Conservation (phyloP, 1,284 basidiomycete genomes). For the Cutaneotrichosporon sp. region DNA sequence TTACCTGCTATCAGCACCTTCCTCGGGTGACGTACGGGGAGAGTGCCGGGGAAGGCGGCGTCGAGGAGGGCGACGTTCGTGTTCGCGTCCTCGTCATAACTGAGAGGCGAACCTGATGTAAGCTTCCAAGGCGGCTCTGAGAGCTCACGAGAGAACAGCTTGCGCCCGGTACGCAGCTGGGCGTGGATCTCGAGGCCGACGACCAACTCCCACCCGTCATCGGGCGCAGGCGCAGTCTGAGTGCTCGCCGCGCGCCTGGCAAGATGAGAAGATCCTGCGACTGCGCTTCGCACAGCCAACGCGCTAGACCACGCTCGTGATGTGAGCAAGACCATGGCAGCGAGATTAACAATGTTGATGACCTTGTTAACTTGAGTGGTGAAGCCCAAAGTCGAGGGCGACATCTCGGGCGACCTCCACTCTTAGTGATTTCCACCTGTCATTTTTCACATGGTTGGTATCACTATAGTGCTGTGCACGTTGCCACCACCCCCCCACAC, state of each 20-base stretch:
- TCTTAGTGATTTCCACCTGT: not conserved
- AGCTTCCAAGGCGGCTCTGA: not conserved
- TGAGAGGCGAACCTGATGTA: slow-evolving; percentile 31
- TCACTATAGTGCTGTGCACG: not conserved
- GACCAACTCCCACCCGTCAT: slow-evolving; percentile 71
- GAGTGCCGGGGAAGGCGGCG: slow-evolving; percentile 86
- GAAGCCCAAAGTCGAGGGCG: not conserved
- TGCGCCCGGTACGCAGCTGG: slow-evolving; percentile 80
- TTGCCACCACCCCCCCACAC: not conserved
- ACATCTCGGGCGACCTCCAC: not conserved
- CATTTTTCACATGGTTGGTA: not conserved
- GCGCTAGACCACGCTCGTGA: not conserved
- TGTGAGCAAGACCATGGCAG: not conserved
- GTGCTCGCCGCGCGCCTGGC: not conserved
- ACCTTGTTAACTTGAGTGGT: not conserved
- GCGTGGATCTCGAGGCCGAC: slow-evolving; percentile 96
- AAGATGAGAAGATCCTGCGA: not conserved
- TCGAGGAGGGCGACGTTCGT: slow-evolving; percentile 79
- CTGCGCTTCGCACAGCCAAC: not conserved
- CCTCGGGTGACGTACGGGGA: slow-evolving; percentile 65
- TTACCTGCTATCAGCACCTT: slow-evolving; percentile 56
- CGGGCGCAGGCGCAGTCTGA: not conserved
- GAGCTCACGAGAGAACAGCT: slow-evolving; percentile 81
- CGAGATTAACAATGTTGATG: not conserved
- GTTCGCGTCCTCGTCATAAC: slow-evolving; percentile 53